These are phyloP conservation scores for Serendipita sp. DNA, from an alignment of 768 basidiomycete species.

Conservation along the genomic window DNA sequence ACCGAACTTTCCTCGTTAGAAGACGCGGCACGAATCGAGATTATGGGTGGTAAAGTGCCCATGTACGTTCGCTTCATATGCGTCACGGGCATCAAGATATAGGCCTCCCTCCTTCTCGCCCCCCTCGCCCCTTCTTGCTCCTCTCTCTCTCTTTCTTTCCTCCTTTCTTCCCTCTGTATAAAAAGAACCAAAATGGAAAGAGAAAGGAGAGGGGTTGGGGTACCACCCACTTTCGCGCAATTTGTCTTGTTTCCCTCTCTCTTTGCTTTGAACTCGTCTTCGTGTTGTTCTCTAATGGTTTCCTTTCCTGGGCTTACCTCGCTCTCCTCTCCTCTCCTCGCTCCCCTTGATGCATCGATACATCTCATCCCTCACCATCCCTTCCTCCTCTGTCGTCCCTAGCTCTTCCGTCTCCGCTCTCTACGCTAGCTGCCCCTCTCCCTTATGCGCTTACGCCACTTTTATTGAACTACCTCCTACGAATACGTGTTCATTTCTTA, in stretches of 20 bases:
- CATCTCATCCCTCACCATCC: conserved; percentile 23
- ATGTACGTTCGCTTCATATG: not conserved
- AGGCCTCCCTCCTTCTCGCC: not conserved
- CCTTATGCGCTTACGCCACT: no score
- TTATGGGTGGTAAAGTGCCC: not conserved
- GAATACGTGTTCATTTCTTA: no score
- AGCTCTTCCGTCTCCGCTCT: conserved; percentile 26
- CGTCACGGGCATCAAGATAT: not conserved
- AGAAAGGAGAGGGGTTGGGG: no score
- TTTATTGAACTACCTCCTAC: no score
- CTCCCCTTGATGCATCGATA: conserved; percentile 15
- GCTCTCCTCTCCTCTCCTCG: conserved; percentile 35
- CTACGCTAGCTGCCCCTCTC: conserved; percentile 6
- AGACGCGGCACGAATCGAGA: not conserved
- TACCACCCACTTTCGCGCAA: no score
- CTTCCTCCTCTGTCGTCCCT: conserved; percentile 21
- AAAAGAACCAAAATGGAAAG: not conserved
- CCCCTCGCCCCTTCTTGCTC: not conserved
- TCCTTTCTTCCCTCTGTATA: not conserved
- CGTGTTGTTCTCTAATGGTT: no score
- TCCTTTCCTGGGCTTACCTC: conserved; percentile 25
- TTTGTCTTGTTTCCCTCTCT: no score
- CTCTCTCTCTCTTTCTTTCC: not conserved
- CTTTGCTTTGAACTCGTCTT: no score
- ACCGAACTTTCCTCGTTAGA: not conserved